Conservation (phyloP, 106 monocot species). For the Ottelia alismoides region DNA sequence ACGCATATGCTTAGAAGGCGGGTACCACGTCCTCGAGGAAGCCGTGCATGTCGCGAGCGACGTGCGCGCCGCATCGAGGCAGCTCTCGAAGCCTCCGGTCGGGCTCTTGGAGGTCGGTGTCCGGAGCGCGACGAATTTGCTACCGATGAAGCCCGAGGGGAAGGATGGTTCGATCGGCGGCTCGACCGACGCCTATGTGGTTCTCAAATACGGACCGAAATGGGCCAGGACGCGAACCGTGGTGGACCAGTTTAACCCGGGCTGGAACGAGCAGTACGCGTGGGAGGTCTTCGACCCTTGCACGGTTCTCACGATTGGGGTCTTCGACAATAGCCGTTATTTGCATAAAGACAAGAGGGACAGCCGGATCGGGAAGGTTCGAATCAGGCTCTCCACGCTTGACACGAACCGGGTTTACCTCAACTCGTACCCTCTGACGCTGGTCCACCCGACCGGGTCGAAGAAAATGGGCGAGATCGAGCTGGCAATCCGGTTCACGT, state of each 20-base stretch:
- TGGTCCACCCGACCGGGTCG: conserved; percentile 47
- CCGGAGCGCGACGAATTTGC: conserved; percentile 54
- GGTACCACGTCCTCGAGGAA: conserved; percentile 93
- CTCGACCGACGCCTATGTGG: conserved; percentile 70
- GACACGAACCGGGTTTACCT: conserved; percentile 57
- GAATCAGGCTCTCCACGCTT: conserved; percentile 80
- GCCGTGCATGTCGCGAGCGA: conserved; percentile 69
- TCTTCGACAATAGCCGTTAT: conserved; percentile 64
- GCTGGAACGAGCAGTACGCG: conserved; percentile 95
- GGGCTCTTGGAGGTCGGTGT: conserved; percentile 65
- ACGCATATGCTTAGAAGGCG: conserved; percentile 70
- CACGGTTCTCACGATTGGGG: conserved; percentile 80
- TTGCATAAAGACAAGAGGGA: conserved; percentile 20
- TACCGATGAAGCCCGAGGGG: conserved; percentile 66
- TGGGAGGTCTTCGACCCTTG: conserved; percentile 98
- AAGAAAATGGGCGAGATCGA: conserved; percentile 94
- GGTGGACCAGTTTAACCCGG: conserved; percentile 70
- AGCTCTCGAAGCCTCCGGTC: conserved; percentile 61
- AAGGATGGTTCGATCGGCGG: conserved; percentile 26
- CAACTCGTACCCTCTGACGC: conserved; percentile 52
- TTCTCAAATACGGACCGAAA: conserved; percentile 84
- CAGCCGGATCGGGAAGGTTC: conserved; percentile 63
- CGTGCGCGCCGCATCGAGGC: conserved; percentile 69
- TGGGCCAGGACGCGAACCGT: conserved; percentile 91
- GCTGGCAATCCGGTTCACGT: conserved; percentile 69